Evolutionary conservation across 495 filamentous ascomycete genomes (phyloP).

Genomic region (Barbatosphaeria neglecta): DNA sequence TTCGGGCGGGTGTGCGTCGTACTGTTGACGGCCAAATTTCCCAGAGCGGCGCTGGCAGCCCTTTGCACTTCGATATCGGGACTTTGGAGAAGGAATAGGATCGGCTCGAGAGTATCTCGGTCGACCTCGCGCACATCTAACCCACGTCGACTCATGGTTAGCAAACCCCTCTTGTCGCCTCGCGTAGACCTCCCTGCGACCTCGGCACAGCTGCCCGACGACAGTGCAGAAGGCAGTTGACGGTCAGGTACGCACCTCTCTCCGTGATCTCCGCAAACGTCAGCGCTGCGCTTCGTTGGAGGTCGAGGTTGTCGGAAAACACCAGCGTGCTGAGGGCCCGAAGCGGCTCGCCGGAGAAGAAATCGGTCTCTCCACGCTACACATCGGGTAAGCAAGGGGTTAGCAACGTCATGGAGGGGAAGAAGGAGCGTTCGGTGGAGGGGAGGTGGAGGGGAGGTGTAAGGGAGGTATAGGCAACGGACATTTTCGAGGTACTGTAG

Average conservation of each 20-base stretch:
- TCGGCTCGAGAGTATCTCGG: slow-evolving; percentile 86
- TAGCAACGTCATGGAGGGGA: too few relatives aligned
- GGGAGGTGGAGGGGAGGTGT: too few relatives aligned
- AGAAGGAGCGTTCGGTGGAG: not conserved
- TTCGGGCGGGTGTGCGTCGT: slow-evolving; percentile 28
- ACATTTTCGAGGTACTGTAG: slow-evolving; percentile 95
- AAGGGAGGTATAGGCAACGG: too few relatives aligned
- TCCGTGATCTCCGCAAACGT: slow-evolving; percentile 99
- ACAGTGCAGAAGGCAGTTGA: not conserved
- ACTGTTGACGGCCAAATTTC: slow-evolving; percentile 97
- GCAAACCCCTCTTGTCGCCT: not conserved
- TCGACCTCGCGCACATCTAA: slow-evolving; percentile 94
- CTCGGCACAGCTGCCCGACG: not conserved
- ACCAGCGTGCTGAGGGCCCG: slow-evolving; percentile 89
- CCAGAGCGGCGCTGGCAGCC: slow-evolving; percentile 89
- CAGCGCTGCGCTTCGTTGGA: slow-evolving; percentile 92
- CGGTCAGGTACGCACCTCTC: slow-evolving; percentile 53
- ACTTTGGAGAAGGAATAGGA: slow-evolving; percentile 88
- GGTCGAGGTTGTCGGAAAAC: slow-evolving; percentile 96
- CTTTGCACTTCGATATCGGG: slow-evolving; percentile 94
- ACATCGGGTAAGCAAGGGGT: slow-evolving; percentile 10
- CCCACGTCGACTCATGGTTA: slow-evolving; percentile 9
- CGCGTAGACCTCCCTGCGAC: not conserved
- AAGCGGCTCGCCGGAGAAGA: slow-evolving; percentile 95
- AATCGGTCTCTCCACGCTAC: slow-evolving; percentile 88